Evolutionary conservation across 1,284 basidiomycete species (phyloP).

Genomic region (Boletus albobrunnescens): DNA sequence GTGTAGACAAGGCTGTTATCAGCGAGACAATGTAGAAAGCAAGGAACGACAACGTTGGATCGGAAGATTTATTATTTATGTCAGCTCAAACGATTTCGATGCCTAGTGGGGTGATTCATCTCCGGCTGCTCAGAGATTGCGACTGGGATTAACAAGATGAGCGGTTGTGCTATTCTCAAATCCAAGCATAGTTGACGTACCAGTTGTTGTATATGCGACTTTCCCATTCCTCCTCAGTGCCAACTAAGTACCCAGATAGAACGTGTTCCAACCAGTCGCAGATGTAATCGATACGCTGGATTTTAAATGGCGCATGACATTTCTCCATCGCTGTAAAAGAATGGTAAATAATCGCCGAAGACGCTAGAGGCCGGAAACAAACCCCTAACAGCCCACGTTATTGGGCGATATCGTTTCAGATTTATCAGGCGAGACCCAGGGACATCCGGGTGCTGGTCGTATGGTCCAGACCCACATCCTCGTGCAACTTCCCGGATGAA

Average conservation of each 20-base stretch:
- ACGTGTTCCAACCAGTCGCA: constrained; percentile 33
- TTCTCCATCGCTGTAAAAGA: constrained; percentile 29
- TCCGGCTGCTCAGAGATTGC: not conserved
- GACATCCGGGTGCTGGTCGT: constrained; percentile 25
- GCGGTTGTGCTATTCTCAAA: not conserved
- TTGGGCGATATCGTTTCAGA: constrained; percentile 34
- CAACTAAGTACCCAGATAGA: constrained; percentile 26
- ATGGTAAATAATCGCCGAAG: constrained; percentile 1
- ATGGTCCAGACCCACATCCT: constrained; percentile 31
- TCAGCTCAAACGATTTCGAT: not conserved
- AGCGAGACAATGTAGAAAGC: not conserved
- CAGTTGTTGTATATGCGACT: constrained; percentile 26
- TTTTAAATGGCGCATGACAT: constrained; percentile 33
- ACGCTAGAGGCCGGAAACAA: constrained; percentile 4
- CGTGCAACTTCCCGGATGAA: constrained; percentile 34
- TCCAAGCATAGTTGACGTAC: constrained; percentile 13
- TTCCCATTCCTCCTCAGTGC: constrained; percentile 34
- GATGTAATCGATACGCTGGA: constrained; percentile 32
- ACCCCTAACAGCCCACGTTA: constrained; percentile 36
- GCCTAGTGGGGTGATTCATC: constrained; percentile 1
- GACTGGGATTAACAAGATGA: constrained; percentile 11
- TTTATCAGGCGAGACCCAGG: constrained; percentile 32
- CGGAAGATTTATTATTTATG: not conserved
- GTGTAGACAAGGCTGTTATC: not conserved
- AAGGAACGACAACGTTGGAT: not conserved